phyloP scores from a whole-genome alignment of 768 basidiomycete species.

The Auricularia sp. region DNA sequence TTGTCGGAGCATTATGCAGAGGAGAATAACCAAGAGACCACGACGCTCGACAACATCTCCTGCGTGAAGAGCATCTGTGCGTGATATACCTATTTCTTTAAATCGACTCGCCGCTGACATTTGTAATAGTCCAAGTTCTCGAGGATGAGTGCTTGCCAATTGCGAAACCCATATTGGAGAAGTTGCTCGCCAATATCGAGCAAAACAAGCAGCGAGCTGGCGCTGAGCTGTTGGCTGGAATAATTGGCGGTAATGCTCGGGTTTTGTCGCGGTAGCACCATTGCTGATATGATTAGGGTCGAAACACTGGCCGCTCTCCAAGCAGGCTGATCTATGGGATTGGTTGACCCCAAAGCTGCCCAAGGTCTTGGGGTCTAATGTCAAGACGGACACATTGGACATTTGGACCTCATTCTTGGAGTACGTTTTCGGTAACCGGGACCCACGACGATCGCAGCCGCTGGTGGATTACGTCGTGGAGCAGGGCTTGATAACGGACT shows the following conservation, averaged over 20 bases:
- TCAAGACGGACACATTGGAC: constrained; percentile 72
- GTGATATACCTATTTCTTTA: constrained; percentile 13
- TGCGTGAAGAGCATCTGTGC: constrained; percentile 68
- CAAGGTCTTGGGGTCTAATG: constrained; percentile 54
- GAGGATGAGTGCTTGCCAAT: constrained; percentile 60
- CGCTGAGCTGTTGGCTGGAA: constrained; percentile 71
- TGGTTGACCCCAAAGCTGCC: constrained; percentile 69
- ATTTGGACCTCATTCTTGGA: constrained; percentile 76
- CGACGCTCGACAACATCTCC: constrained; percentile 61
- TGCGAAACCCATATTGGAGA: constrained; percentile 51
- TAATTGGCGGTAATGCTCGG: constrained; percentile 43
- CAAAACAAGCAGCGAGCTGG: constrained; percentile 84
- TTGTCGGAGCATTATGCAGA: constrained; percentile 62
- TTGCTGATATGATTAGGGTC: constrained; percentile 38
- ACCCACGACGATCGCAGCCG: constrained; percentile 75
- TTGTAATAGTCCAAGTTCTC: constrained; percentile 60
- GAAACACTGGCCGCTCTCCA: constrained; percentile 76
- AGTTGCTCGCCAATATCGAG: constrained; percentile 56
- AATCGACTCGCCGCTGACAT: constrained; percentile 1
- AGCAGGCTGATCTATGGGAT: constrained; percentile 61
- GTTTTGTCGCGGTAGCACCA: background rate
- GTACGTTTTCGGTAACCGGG: constrained; percentile 70
- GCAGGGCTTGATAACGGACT: constrained; percentile 59
- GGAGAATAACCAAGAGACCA: constrained; percentile 59
- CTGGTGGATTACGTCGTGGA: constrained; percentile 64